Evolutionary conservation across 2,329 filamentous ascomycete genomes (phyloP).

Genomic region (Mycogone perniciosa): DNA sequence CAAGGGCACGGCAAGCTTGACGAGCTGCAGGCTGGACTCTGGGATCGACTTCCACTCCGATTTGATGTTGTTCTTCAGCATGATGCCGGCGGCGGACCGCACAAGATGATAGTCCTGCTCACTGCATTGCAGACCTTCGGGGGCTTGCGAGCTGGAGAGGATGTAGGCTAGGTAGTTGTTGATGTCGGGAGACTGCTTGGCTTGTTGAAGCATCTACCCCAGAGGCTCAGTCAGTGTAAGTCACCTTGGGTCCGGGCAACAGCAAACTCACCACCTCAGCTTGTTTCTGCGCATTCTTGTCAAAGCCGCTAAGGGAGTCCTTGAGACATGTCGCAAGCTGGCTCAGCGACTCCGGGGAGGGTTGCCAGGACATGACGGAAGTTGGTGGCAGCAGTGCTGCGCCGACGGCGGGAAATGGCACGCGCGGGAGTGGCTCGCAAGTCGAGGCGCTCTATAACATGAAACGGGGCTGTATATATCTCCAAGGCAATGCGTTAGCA

Average conservation of each 20-base stretch:
- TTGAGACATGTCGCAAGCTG: conserved; percentile 85
- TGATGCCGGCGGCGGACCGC: conserved; percentile 81
- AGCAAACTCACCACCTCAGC: conserved; percentile 70
- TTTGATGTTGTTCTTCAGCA: conserved; percentile 92
- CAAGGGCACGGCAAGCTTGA: conserved; percentile 71
- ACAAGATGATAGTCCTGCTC: conserved; percentile 64
- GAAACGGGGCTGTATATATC: conserved; percentile 1
- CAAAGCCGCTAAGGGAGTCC: conserved; percentile 82
- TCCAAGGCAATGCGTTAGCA: conserved; percentile 1
- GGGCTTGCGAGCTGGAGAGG: conserved; percentile 63
- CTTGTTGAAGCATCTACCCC: conserved; percentile 81
- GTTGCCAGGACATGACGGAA: conserved; percentile 81
- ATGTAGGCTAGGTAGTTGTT: conserved; percentile 96
- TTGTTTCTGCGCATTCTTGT: conserved; percentile 76
- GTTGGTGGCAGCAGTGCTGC: conserved; percentile 17
- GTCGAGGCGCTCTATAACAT: conserved; percentile 7
- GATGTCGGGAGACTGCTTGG: conserved; percentile 82
- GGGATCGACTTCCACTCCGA: conserved; percentile 69
- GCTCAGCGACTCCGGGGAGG: conserved; percentile 75
- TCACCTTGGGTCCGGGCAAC: background rate
- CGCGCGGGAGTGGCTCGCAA: conserved; percentile 1
- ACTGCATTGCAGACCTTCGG: conserved; percentile 54
- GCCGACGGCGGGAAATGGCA: conserved; percentile 13
- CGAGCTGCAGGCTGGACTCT: conserved; percentile 63
- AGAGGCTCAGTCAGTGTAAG: conserved; percentile 9